phyloP scores from a whole-genome alignment of 1,284 basidiomycete species.

The Microbotryomycetes sp. region DNA sequence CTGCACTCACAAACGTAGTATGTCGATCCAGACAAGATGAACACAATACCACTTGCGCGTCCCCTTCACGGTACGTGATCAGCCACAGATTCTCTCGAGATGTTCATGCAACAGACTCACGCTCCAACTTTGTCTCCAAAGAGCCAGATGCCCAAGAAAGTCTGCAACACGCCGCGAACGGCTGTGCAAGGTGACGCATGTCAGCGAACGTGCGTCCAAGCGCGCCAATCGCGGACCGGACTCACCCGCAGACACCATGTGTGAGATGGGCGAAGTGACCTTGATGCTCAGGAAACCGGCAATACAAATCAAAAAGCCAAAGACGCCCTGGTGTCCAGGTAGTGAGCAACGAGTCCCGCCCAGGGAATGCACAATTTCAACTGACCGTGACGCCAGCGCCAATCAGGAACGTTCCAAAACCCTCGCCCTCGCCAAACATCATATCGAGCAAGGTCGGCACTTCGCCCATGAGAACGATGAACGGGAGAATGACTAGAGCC shows the following conservation, averaged over 20 bases:
- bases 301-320: slow-evolving; percentile 83
- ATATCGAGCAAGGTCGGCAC: slow-evolving; percentile 54
- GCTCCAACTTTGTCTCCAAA: slow-evolving; percentile 66
- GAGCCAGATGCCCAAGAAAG: slow-evolving; percentile 62
- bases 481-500: slow-evolving; percentile 54
- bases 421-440: slow-evolving; percentile 49
- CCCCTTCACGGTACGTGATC: slow-evolving; percentile 49
- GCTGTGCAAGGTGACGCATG: slow-evolving; percentile 48
- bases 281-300: slow-evolving; percentile 83
- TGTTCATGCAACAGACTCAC: slow-evolving; percentile 46
- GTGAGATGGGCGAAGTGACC: slow-evolving; percentile 82
- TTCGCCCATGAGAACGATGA: slow-evolving; percentile 65
- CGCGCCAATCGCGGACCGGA: slow-evolving; percentile 2
- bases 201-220: too few species aligned
- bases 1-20: slow-evolving; percentile 60
- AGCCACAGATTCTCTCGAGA: neutral
- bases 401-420: slow-evolving; percentile 55
- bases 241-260: slow-evolving; percentile 82
- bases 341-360: neutral
- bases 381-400: slow-evolving; percentile 68
- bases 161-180: slow-evolving; percentile 67
- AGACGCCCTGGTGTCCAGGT: slow-evolving; percentile 50
- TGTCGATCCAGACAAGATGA: slow-evolving; percentile 69
- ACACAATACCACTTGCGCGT: slow-evolving; percentile 65
- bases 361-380: slow-evolving; percentile 12